Evolutionary conservation across 202 grass and related monocot species (phyloP).

Genomic region (Setaria viridis): DNA sequence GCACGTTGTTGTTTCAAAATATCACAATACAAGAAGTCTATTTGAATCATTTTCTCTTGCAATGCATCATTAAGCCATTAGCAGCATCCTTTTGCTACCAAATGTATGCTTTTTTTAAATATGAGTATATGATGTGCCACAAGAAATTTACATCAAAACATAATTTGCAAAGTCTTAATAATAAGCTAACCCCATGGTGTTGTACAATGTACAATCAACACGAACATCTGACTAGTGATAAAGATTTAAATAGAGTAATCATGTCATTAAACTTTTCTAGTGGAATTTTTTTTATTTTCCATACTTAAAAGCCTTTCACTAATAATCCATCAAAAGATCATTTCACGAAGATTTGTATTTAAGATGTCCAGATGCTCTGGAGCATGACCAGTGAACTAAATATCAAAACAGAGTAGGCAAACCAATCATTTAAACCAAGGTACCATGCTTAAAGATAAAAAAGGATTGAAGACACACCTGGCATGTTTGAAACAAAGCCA

Average conservation of each 20-base stretch:
- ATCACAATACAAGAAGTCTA: background rate
- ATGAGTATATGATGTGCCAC: background rate
- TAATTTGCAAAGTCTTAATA: background rate
- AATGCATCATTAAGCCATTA: constrained; percentile 14
- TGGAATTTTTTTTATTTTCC: background rate
- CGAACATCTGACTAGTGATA: background rate
- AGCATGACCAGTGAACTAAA: background rate
- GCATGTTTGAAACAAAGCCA: constrained; percentile 90
- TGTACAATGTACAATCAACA: background rate
- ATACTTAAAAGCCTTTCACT: background rate
- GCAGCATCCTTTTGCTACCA: background rate
- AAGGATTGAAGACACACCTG: constrained; percentile 54
- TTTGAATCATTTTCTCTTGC: background rate
- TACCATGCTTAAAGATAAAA: background rate
- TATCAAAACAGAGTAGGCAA: background rate
- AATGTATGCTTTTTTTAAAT: constrained; percentile 8
- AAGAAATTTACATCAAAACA: background rate
- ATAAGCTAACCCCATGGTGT: background rate
- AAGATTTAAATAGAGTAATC: background rate
- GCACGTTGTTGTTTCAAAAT: background rate
- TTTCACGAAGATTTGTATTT: background rate
- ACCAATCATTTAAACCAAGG: constrained; percentile 23
- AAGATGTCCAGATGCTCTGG: constrained; percentile 4
- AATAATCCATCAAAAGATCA: background rate
- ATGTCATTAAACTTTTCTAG: background rate